Base-by-base conservation (phyloP, 257 asterid species). In the Nicotiana benthamiana region DNA sequence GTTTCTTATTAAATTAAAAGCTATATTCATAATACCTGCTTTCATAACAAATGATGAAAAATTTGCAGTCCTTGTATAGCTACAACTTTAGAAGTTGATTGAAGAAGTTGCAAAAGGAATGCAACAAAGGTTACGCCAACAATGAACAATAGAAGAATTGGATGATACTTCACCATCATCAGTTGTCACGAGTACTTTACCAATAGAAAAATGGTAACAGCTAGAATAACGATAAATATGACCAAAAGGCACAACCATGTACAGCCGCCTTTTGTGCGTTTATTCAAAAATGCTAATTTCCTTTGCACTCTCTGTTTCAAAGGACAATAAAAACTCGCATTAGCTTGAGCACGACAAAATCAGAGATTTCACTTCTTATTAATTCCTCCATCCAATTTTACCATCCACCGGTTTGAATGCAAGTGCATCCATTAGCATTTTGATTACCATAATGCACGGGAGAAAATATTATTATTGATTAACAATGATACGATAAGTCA, bases 231-330 rank as follows among this genome's bases (percentile, higher is more conserved):
- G 32, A 82, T 82, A 61, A 75, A 61, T 40, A 82, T 34, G 48
- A 82, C 81, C 56, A 82, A 57, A 13, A 82, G 81, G 76, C 81
- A 75, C 77, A 82, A 63, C 75, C 80, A 75, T 52, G 77, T 61
- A 54, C 81, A 82, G 26, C 81, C 84, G 8, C 81, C 84, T 64
- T 82, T 82, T 18, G 81, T 82, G 63, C 81, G 76, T 27, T 64
- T 75, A 77, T 82, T 82, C 77, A 82, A 53, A 18, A 82, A 75
- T 9, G 84, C 81, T 34, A 82, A 77, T 30, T 7, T 75, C 32
- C 77, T 51, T 76, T 76, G 84, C 78, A 82, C 65, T n/a, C 48
- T 30, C 84, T 82, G 81, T 36, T 75, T n/a, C 51, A 1, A 77
- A 46, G 70, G 56, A 59, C 8, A 59, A 22, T 0, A n/a, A 7